phyloP scores from a whole-genome alignment of 768 basidiomycete species.

The Pholiota microspora region DNA sequence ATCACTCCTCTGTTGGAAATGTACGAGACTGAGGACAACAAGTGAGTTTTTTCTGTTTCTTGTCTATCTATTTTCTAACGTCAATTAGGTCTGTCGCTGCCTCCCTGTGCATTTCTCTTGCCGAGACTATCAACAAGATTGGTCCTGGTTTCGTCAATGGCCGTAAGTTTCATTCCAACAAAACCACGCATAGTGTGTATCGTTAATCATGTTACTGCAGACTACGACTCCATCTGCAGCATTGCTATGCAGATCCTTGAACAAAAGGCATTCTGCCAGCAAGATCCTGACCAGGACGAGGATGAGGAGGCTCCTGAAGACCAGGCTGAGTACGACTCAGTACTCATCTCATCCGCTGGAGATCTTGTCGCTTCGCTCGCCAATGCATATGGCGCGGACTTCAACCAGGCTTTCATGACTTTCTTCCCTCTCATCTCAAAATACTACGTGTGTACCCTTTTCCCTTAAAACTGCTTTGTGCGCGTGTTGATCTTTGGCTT shows the following conservation, averaged over 20 bases:
- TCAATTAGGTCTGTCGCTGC: slow-evolving; percentile 77
- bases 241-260: slow-evolving; percentile 86
- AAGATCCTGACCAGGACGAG: slow-evolving; percentile 92
- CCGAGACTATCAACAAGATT: slow-evolving; percentile 89
- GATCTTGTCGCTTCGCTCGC: slow-evolving; percentile 93
- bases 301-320: slow-evolving; percentile 83
- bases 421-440: slow-evolving; percentile 90
- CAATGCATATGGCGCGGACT: slow-evolving; percentile 80
- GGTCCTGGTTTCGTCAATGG: slow-evolving; percentile 84
- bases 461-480: background rate
- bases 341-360: slow-evolving; percentile 89
- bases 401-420: slow-evolving; percentile 74
- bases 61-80: slow-evolving; percentile 43
- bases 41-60: slow-evolving; percentile 56
- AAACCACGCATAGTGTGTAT: background rate
- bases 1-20: slow-evolving; percentile 78
- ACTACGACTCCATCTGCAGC: slow-evolving; percentile 73
- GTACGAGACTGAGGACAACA: slow-evolving; percentile 95
- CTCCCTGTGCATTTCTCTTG: slow-evolving; percentile 81
- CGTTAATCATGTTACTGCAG: slow-evolving; percentile 32
- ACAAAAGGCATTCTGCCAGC: slow-evolving; percentile 94
- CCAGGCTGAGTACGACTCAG: slow-evolving; percentile 94
- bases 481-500: background rate
- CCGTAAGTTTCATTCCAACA: slow-evolving; percentile 43
- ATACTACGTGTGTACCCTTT: slow-evolving; percentile 71